A percentile compares a stretch with the other conserved stretches of the same genome.
Evolutionary conservation across 805 yeast genomes (phyloP).

Genomic region (Metschnikowia similis): DNA sequence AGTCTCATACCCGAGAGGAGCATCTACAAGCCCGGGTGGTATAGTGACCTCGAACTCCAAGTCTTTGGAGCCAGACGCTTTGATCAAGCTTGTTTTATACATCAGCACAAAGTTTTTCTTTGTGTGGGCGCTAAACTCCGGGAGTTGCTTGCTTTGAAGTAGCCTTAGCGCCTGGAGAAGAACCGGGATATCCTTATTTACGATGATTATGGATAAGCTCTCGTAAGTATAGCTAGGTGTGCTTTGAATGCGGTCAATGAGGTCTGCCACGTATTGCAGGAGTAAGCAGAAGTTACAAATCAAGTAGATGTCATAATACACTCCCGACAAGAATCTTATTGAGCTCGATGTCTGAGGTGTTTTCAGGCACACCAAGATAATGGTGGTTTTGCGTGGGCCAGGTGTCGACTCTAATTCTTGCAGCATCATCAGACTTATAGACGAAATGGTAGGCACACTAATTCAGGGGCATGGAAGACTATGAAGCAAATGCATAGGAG

Average conservation of each 20-base stretch:
- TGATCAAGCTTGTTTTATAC: conserved; percentile 7
- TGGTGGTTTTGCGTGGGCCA: not conserved
- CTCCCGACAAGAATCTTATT: conserved; percentile 6
- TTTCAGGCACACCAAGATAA: conserved; percentile 13
- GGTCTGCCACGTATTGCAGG: conserved; percentile 5
- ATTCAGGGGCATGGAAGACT: not conserved
- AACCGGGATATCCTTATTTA: conserved; percentile 8
- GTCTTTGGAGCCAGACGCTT: not conserved
- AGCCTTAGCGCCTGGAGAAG: conserved; percentile 8
- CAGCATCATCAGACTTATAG: not conserved
- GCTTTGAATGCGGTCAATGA: not conserved
- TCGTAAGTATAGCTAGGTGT: not conserved
- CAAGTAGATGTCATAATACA: conserved; percentile 12
- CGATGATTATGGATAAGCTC: conserved; percentile 7
- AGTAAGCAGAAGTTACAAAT: conserved; percentile 7
- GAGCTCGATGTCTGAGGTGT: conserved; percentile 2
- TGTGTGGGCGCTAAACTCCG: not conserved
- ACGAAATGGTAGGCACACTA: not conserved
- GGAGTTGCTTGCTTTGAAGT: not conserved
- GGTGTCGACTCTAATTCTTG: not conserved
- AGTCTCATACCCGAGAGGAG: conserved; percentile 19
- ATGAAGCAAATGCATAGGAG: not conserved
- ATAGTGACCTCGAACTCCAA: conserved; percentile 7
- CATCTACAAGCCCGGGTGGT: conserved; percentile 22
- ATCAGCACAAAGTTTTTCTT: conserved; percentile 1